A percentile compares a stretch with the other conserved stretches of the same genome.
Evolutionary conservation across 306 rosid species (phyloP).

Genomic region (Ceratonia siliqua): DNA sequence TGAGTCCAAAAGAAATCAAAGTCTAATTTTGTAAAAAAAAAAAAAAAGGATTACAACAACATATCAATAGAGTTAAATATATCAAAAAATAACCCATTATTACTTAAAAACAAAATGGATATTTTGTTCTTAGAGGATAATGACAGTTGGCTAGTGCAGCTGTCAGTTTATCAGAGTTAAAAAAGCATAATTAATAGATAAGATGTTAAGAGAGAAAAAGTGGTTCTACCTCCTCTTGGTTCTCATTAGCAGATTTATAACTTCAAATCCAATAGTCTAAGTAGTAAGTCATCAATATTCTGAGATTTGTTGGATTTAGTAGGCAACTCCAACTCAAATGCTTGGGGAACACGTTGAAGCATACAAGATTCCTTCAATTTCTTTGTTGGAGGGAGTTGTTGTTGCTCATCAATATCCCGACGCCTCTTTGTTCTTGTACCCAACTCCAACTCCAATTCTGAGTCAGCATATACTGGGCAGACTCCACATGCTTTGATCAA

Average conservation of each 20-base stretch:
- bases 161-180: no score
- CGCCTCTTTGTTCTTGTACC: neutral
- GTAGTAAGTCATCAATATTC: neutral
- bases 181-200: no score
- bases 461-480: neutral
- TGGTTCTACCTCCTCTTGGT: neutral
- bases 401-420: neutral
- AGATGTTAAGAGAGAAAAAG: neutral
- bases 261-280: no score
- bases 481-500: slow-evolving; percentile 23
- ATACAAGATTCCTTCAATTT: neutral
- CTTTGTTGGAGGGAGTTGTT: neutral
- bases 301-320: neutral
- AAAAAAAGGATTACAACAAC: no score
- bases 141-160: no score
- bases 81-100: no score
- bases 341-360: neutral
- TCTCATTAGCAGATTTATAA: no score
- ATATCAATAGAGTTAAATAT: no score
- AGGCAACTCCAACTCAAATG: neutral
- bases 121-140: no score
- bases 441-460: neutral
- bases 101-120: no score
- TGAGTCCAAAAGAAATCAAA: no score
- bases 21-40: no score